Percentiles rank a stretch among this genome's conserved stretches.
Conservation (phyloP, 2,329 filamentous ascomycete species). For the Trichophyton benhamiae region DNA sequence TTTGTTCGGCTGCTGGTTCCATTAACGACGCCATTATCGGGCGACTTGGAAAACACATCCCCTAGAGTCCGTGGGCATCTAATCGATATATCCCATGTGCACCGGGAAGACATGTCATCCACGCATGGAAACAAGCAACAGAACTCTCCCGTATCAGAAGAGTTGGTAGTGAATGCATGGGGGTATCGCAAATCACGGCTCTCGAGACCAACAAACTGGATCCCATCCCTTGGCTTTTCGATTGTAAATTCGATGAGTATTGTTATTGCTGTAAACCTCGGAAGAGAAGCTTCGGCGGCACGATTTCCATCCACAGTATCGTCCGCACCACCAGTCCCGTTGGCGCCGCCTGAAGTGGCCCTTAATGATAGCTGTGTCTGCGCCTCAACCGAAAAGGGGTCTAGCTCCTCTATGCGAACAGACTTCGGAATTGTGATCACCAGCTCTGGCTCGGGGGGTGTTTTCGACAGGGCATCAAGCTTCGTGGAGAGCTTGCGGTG, state of each 20-base stretch:
- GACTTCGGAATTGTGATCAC: conserved; percentile 47
- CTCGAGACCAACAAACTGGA: conserved; percentile 83
- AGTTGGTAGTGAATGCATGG: conserved; percentile 80
- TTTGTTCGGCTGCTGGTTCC: conserved; percentile 21
- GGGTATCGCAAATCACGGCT: conserved; percentile 72
- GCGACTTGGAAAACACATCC: conserved; percentile 46
- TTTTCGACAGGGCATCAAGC: conserved; percentile 46
- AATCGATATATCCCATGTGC: conserved; percentile 78
- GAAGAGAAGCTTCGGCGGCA: conserved; percentile 27
- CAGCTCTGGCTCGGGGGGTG: conserved; percentile 45
- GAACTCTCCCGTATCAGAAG: conserved; percentile 61
- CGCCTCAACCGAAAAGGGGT: conserved; percentile 40
- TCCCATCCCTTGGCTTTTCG: conserved; percentile 64
- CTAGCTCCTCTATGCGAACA: conserved; percentile 50
- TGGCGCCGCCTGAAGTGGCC: conserved; percentile 23
- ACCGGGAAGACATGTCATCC: conserved; percentile 69
- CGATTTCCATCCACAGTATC: conserved; percentile 26
- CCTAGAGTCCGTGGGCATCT: conserved; percentile 77
- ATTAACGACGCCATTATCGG: conserved; percentile 12
- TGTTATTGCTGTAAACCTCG: conserved; percentile 47
- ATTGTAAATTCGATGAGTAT: conserved; percentile 66
- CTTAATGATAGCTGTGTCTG: conserved; percentile 35
- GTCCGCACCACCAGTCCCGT: conserved; percentile 25
- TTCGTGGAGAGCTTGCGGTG: conserved; percentile 65
- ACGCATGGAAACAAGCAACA: conserved; percentile 88